Evolutionary conservation across 495 filamentous ascomycete genomes (phyloP), one percentile per base, ranked within the genome.

Genomic region (Podospora fimiseda): DNA sequence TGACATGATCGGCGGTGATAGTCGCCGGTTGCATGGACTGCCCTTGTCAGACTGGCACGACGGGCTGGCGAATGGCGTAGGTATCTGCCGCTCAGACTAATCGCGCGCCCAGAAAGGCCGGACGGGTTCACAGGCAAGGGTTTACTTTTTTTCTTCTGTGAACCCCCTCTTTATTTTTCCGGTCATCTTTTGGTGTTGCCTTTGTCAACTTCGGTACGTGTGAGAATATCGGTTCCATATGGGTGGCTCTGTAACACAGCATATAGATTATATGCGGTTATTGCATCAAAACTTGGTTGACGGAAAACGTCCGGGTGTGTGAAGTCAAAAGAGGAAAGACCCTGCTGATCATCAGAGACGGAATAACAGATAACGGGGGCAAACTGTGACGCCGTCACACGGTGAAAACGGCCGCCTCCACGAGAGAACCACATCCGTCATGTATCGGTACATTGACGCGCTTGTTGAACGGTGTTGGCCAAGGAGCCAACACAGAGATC

Each of bases 1-100:
- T 47, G 44, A 47, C 56, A 42, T 48, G 70, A 71, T 72, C 68
- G 65, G 51, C 70, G 58, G 56, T 59, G 59, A 63, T 52, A 55
- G 57, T 48, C 52, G 43, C 67, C 50, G 57, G 64, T 59, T 22
- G 62, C 60, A 60, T 23, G 51, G 59, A 48, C 13, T 45, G 62
- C 55, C 63, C 59, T 45, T 64, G 62, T 45, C 60, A 43, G 45
- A 59, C 58, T 55, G 52, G 57, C 15, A 38, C 41, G 19, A 23
- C 39, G 19, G 51, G 43, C 51, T 47, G 43, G 27, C 43, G 43
- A 43, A 40, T 50, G 47, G 30, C 40, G 51, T 48, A 48, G 48
- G 27, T 11, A 33, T 33, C 6, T 33, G 11, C 27, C 27, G 5
- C 27, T 33, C 11, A 11, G 27, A 33, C 27, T 33, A 33, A 33